Conservation (phyloP, 139 green algal species). For the Astrephomene gubernaculifera region DNA sequence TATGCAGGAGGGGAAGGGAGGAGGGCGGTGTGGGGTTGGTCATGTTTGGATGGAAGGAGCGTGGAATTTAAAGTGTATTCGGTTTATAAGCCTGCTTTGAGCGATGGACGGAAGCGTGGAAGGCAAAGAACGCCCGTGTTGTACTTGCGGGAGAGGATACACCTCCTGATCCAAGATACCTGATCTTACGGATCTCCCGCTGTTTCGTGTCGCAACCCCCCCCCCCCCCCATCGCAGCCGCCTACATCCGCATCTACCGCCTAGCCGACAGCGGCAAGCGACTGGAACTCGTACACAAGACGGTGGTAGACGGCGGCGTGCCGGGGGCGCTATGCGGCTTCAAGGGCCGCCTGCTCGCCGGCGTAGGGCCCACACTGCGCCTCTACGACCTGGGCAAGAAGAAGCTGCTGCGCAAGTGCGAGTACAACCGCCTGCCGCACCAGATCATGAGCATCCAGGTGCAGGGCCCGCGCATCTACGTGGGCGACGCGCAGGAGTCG, state of each 20-base stretch:
- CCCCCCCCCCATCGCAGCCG: constrained; percentile 59
- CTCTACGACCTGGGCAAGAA: constrained; percentile 98
- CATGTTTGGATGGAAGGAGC: too few species aligned
- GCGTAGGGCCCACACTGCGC: constrained; percentile 86
- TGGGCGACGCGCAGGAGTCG: constrained; percentile 87
- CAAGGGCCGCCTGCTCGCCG: constrained; percentile 92
- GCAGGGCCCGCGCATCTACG: constrained; percentile 87
- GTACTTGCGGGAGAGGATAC: too few species aligned
- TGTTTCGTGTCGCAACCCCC: too few species aligned
- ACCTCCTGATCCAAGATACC: too few species aligned
- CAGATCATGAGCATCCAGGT: constrained; percentile 77
- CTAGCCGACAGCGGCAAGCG: constrained; percentile 74
- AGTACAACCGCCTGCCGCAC: constrained; percentile 88
- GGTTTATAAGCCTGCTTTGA: too few species aligned
- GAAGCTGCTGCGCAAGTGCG: constrained; percentile 97
- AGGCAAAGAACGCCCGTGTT: too few species aligned
- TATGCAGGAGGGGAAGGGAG: background rate
- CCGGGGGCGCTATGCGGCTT: constrained; percentile 86
- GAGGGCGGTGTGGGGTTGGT: background rate
- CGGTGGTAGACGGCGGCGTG: constrained; percentile 80
- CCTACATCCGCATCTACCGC: constrained; percentile 86
- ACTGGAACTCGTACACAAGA: constrained; percentile 95
- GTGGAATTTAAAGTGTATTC: too few species aligned
- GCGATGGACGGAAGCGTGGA: too few species aligned
- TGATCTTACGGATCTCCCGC: too few species aligned